Evolutionary conservation across 495 filamentous ascomycete species (phyloP).

Genomic region (Saxophila tyrrhenica): DNA sequence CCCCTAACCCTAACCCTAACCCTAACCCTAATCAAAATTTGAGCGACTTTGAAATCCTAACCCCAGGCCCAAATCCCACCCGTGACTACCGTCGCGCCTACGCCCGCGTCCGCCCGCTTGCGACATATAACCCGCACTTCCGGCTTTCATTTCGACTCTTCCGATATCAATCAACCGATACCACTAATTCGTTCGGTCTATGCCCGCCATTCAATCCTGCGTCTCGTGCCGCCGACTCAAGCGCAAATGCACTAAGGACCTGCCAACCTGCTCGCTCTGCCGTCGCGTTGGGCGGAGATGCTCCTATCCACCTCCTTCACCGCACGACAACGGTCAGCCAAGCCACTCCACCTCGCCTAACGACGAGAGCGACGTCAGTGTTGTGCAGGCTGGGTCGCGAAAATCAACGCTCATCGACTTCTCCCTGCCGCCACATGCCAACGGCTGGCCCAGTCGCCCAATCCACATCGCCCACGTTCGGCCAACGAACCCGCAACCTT

Average conservation of each 20-base stretch:
- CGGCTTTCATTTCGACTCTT: neutral
- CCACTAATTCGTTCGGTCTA: too few species aligned
- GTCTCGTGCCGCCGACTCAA: constrained; percentile 1
- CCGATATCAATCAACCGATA: neutral
- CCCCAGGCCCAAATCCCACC: too few species aligned
- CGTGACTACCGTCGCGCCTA: too few species aligned
- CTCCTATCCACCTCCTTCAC: constrained; percentile 1
- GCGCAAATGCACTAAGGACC: constrained; percentile 3
- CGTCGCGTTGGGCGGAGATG: neutral
- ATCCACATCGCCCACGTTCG: neutral
- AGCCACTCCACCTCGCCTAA: neutral
- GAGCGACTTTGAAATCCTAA: too few species aligned
- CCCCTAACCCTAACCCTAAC: too few species aligned
- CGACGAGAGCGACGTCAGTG: neutral
- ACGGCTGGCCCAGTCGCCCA: neutral
- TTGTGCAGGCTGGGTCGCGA: neutral
- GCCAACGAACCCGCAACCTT: neutral
- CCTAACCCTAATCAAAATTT: too few species aligned
- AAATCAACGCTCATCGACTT: neutral
- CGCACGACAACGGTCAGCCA: neutral
- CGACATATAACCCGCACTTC: too few species aligned
- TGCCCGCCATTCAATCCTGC: neutral
- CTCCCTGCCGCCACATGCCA: neutral
- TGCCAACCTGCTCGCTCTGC: constrained; percentile 5
- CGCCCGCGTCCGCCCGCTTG: too few species aligned